Conservation (phyloP, 495 filamentous ascomycete genomes). For the Penicillium paradoxum region DNA sequence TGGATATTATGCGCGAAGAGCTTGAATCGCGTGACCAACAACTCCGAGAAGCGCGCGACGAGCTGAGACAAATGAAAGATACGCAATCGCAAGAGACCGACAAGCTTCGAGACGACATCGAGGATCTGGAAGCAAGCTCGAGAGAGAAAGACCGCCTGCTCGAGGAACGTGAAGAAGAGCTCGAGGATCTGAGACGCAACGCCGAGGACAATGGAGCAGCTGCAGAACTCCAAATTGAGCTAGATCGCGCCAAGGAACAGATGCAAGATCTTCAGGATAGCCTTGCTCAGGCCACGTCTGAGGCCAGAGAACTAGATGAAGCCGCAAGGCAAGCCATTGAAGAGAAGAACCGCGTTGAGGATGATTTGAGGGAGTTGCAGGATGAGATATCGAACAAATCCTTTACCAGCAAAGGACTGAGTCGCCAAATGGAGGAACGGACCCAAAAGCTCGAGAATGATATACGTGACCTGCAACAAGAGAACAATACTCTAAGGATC, state of each 20-base stretch:
- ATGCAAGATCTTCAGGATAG: constrained; percentile 59
- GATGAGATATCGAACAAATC: constrained; percentile 78
- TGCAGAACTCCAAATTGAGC: constrained; percentile 46
- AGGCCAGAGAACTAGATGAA: constrained; percentile 53
- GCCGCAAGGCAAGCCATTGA: constrained; percentile 59
- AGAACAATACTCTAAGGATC: constrained; percentile 47
- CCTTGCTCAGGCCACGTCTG: constrained; percentile 45
- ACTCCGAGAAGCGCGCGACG: constrained; percentile 42
- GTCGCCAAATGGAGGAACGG: constrained; percentile 70
- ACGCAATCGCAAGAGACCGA: constrained; percentile 52
- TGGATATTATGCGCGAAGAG: constrained; percentile 55
- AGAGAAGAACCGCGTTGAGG: constrained; percentile 50
- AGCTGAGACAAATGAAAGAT: constrained; percentile 41
- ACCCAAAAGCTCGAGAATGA: constrained; percentile 60
- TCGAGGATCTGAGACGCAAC: constrained; percentile 54
- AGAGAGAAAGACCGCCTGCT: constrained; percentile 61
- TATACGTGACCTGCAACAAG: constrained; percentile 53
- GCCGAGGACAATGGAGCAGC: constrained; percentile 49
- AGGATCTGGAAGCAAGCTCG: constrained; percentile 61
- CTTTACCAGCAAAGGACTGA: constrained; percentile 68
- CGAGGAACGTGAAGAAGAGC: constrained; percentile 61
- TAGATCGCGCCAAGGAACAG: constrained; percentile 52
- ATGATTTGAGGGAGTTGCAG: constrained; percentile 55
- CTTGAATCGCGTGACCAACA: constrained; percentile 52
- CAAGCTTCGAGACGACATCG: constrained; percentile 61